Base-by-base conservation (phyloP, 495 filamentous ascomycete genomes). In the Coniosporium apollinis region DNA sequence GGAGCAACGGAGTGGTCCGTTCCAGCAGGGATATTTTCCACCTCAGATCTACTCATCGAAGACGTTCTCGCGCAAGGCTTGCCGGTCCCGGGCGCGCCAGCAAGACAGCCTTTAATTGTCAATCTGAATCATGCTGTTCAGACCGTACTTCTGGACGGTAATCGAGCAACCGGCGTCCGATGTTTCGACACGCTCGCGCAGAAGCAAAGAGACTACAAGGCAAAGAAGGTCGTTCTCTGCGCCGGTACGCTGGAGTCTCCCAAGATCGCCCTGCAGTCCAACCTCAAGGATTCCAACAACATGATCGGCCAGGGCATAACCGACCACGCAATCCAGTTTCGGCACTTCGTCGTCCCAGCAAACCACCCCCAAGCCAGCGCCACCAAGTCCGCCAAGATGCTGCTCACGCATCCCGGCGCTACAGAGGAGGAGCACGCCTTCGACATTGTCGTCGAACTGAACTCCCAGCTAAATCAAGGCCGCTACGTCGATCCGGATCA, bases 221-320 rank as follows among this genome's bases (percentile, higher is more conserved):
- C 9, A 8, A 16, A 33, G 8, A 8, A 8, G 8, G 30, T 33
- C 9, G 15, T 33, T 33, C 15, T 33, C 9, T 9, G 9, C 15
- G 30, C 30, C 30, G 30, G 30, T 10, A 33, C 30, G 7, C 9
- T 33, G 8, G 30, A 33, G 30, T 9, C 9, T 15, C 8, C 30
- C 8, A 33, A 33, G 30, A 33, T 33, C 30, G 30, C 30, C 9
- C 30, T 33, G 30, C 8, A 33, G 8, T 33, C 30, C 9, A 33
- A 33, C 8, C 8, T 33, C 9, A 8, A 8, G 16, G n/a, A n/a
- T n/a, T n/a, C n/a, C n/a, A 33, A 16, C 30, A 17, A 33, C 30
- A 9, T 33, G 8, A 33, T 33, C 15, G 30, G 30, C 9, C 8
- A 33, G 8, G 30, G 30, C 9, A 16, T 33, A 8, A 17, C 15